Percentiles rank a stretch among this genome's conserved stretches.
Conservation (phyloP, 805 yeast genomes). For the Pichia scutulata region DNA sequence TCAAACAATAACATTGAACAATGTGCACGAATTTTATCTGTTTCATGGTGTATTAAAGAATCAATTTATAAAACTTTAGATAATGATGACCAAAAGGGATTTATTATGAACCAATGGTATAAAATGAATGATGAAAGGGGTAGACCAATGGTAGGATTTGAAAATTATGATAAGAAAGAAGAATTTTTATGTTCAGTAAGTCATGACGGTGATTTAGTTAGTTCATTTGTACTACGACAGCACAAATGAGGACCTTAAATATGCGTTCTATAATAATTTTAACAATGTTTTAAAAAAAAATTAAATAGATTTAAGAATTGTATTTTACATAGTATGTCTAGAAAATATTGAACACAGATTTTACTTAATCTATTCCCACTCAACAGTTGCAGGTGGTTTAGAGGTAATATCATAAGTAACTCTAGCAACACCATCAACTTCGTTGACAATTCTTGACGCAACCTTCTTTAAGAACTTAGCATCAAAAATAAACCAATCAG, state of each 20-base stretch:
- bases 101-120: conserved; percentile 56
- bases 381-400: conserved; percentile 99
- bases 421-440: conserved; percentile 98
- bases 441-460: conserved; percentile 94
- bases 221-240: conserved; percentile 42
- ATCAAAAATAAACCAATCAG: conserved; percentile 96
- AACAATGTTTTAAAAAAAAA: neutral
- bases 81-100: conserved; percentile 38
- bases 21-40: conserved; percentile 37
- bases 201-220: conserved; percentile 57
- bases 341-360: neutral
- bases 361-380: conserved; percentile 73
- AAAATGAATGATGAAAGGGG: conserved; percentile 33
- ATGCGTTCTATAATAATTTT: neutral
- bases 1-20: conserved; percentile 17
- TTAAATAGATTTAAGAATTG: neutral
- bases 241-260: neutral
- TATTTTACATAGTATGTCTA: neutral
- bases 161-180: conserved; percentile 30
- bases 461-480: conserved; percentile 87
- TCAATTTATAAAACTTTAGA: conserved; percentile 61
- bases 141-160: conserved; percentile 36
- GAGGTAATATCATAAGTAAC: conserved; percentile 98
- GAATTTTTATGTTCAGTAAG: conserved; percentile 48
- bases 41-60: conserved; percentile 69